Evolutionary conservation across 2,329 filamentous ascomycete genomes (phyloP).

Genomic region (Byssoonygena ceratinophila): DNA sequence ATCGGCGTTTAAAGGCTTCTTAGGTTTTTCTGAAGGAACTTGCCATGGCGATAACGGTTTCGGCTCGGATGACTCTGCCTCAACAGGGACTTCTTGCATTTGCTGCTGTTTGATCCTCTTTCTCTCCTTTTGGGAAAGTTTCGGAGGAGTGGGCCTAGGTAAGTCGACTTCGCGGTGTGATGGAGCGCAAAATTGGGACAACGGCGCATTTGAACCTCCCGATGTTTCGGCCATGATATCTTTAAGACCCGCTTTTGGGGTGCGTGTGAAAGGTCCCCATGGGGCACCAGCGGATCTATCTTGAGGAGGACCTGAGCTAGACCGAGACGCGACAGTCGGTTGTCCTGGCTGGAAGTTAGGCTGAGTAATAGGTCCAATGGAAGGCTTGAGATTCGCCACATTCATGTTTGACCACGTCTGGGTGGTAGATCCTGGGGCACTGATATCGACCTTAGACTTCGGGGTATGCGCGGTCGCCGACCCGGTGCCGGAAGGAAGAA

Average conservation of each 20-base stretch:
- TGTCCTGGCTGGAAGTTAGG: background rate
- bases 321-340: background rate
- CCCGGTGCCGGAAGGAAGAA: background rate
- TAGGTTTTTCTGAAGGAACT: slow-evolving; percentile 33
- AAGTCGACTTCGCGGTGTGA: slow-evolving; percentile 32
- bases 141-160: slow-evolving; percentile 39
- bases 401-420: slow-evolving; percentile 18
- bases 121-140: slow-evolving; percentile 82
- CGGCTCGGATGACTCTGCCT: slow-evolving; percentile 29
- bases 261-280: slow-evolving; percentile 45
- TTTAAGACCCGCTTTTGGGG: slow-evolving; percentile 59
- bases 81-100: slow-evolving; percentile 33
- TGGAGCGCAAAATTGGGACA: slow-evolving; percentile 41
- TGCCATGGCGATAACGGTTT: slow-evolving; percentile 53
- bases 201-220: slow-evolving; percentile 38
- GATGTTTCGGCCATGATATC: slow-evolving; percentile 62
- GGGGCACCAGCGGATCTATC: slow-evolving; percentile 31
- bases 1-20: slow-evolving; percentile 6
- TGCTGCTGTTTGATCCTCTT: slow-evolving; percentile 70
- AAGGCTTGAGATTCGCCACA: background rate
- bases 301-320: slow-evolving; percentile 20
- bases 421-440: background rate
- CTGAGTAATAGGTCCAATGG: background rate
- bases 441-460: background rate
- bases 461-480: background rate